Evolutionary conservation across 106 monocot genomes (phyloP), one percentile per base, ranked within the genome.

Genomic region (Dendrobium catenatum): DNA sequence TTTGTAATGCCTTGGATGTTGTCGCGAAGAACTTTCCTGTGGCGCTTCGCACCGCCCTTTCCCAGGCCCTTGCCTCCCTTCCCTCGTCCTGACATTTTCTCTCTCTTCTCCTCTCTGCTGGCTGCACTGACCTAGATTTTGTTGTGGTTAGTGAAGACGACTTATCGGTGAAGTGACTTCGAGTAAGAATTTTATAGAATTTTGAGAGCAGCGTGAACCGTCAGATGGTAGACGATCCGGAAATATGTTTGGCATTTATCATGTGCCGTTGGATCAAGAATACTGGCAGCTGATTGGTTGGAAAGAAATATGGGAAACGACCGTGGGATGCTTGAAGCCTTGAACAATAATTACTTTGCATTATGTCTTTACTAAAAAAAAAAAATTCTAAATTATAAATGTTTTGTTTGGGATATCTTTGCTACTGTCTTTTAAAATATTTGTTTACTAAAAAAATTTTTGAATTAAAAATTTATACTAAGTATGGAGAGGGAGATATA

Each of bases 1-100:
- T 79, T 79, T 6, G 79, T 79, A 4, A 79, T 79, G 26, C 79
- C 79, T 19, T 79, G 79, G 6, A 79, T 79, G 56, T 79, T 79
- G 59, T 79, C 79, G 9, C 79, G 79, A 37, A 79, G 79, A 9
- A 79, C 79, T 41, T 79, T 79, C 11, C 79, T 22, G 59, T 79
- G 79, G 2, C 79, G 79, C 79, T 79, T 79, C n/a, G 79, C 79
- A 0, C 79, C 79, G 0, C 79, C 79, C 79, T 79, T 70, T 16
- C 70, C 70, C 0, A 70, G n/a, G 1, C 70, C 31, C 37, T 70
- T 37, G 31, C 70, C 70, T 29, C 79, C 79, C 79, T 61, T 79
- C 40, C 79, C 79, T 22, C 79, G 9, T 29, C 79, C 59, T 4
- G 59, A 79, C 79, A 79, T 79, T 37, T 70, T 26, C 26, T 70